Evolutionary conservation across 2,329 filamentous ascomycete genomes (phyloP).

Genomic region (Gnomoniopsis smithogilvyi): DNA sequence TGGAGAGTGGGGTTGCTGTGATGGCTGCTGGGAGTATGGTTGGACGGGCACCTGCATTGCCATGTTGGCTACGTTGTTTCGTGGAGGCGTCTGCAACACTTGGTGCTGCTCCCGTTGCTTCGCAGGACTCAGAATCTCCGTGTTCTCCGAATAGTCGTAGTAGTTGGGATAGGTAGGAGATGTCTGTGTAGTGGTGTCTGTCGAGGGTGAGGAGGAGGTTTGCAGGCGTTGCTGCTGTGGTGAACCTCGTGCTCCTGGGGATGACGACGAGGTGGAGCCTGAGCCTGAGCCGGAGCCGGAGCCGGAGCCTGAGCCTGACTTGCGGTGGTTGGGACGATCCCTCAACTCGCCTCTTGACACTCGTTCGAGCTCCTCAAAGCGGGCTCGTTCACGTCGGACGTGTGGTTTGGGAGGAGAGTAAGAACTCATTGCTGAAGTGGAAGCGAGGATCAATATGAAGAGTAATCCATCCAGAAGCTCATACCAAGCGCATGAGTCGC

Average conservation of each 20-base stretch:
- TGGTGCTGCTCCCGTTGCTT: no score
- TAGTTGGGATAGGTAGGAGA: conserved; percentile 12
- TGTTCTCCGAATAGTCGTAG: conserved; percentile 15
- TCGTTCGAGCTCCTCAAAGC: conserved; percentile 11
- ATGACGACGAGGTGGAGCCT: conserved; percentile 5
- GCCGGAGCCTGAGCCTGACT: conserved; percentile 2
- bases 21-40: conserved; percentile 10
- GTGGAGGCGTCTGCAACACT: not conserved
- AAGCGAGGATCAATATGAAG: no score
- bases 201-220: not conserved
- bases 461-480: no score
- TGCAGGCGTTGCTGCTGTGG: not conserved
- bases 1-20: not conserved
- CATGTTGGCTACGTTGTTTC: conserved; percentile 12
- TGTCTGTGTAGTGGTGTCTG: not conserved
- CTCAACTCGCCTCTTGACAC: conserved; percentile 10
- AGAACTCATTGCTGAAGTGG: not conserved
- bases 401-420: conserved; percentile 15
- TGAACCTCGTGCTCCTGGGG: not conserved
- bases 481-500: no score
- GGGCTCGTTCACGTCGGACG: conserved; percentile 15
- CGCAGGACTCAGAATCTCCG: not conserved
- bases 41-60: conserved; percentile 18
- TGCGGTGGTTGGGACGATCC: not conserved
- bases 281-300: not conserved